Evolutionary conservation across 345 rosid species (phyloP).

Genomic region (Atalantia buxifolia): DNA sequence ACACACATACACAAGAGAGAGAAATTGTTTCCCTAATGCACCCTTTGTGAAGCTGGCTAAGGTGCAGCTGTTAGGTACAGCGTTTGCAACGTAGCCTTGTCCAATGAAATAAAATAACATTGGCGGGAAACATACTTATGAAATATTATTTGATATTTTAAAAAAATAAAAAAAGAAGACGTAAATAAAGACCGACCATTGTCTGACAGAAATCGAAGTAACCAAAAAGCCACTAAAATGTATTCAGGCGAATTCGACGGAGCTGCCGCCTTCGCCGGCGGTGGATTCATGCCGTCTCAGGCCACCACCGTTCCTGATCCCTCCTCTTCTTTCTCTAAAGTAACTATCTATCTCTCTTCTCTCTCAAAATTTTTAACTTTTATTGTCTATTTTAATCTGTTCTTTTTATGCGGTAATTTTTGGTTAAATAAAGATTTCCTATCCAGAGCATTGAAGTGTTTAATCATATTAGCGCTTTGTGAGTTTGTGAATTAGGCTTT

Average conservation of each 20-base stretch:
- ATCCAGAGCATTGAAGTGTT: not conserved
- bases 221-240: slow-evolving; percentile 28
- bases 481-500: not conserved
- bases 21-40: too few relatives aligned
- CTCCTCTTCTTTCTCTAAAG: slow-evolving; percentile 48
- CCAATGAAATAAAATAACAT: not conserved
- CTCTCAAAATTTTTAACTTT: not conserved
- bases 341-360: slow-evolving; percentile 16
- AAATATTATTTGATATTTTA: not conserved
- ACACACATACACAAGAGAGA: too few relatives aligned
- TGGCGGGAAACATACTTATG: not conserved
- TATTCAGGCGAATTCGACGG: slow-evolving; percentile 71
- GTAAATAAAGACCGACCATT: not conserved
- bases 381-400: too few relatives aligned
- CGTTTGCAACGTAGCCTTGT: too few relatives aligned
- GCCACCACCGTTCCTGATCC: slow-evolving; percentile 47
- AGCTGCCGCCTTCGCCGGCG: slow-evolving; percentile 80
- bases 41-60: too few relatives aligned
- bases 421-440: not conserved
- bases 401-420: not conserved
- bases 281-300: slow-evolving; percentile 89
- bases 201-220: not conserved
- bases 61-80: too few relatives aligned
- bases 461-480: not conserved
- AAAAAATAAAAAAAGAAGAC: too few relatives aligned